Conservation (phyloP, 768 basidiomycete species). For the Agaricus bisporus region DNA sequence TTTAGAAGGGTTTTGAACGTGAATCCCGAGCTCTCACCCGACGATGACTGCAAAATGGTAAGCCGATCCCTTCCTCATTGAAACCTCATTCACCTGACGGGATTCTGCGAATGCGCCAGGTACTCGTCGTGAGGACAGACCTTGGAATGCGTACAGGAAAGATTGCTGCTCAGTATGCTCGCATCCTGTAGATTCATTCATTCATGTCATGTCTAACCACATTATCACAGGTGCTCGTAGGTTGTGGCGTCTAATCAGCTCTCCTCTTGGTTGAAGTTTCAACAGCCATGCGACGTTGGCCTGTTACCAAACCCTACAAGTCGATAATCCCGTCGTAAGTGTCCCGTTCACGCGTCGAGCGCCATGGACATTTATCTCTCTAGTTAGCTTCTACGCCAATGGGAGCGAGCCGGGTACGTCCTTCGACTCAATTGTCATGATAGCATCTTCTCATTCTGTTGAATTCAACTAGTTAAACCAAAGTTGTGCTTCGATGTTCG, state of each 20-base stretch:
- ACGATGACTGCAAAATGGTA: conserved; percentile 3
- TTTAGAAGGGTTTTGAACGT: no score
- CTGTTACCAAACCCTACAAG: conserved; percentile 79
- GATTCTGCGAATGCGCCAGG: conserved; percentile 22
- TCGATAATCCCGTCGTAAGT: conserved; percentile 65
- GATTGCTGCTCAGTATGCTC: conserved; percentile 70
- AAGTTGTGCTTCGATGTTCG: conserved; percentile 78
- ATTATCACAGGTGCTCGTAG: conserved; percentile 8
- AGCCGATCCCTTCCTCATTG: not conserved
- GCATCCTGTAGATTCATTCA: not conserved
- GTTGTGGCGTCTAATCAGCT: not conserved
- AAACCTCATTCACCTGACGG: not conserved
- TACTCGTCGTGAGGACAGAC: conserved; percentile 46
- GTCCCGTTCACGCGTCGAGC: not conserved
- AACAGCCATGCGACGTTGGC: conserved; percentile 90
- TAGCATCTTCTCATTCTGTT: not conserved
- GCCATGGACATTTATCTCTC: not conserved
- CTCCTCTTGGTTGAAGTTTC: not conserved
- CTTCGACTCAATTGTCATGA: not conserved
- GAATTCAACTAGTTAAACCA: conserved; percentile 68
- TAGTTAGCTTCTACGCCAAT: conserved; percentile 69
- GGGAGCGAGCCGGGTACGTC: conserved; percentile 84
- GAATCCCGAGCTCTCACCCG: not conserved
- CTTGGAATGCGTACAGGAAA: conserved; percentile 57
- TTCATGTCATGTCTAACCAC: not conserved